These are phyloP conservation scores for Phytophthora pini DNA, from an alignment of 352 stramenopile genomes.

Conservation along the genomic window DNA sequence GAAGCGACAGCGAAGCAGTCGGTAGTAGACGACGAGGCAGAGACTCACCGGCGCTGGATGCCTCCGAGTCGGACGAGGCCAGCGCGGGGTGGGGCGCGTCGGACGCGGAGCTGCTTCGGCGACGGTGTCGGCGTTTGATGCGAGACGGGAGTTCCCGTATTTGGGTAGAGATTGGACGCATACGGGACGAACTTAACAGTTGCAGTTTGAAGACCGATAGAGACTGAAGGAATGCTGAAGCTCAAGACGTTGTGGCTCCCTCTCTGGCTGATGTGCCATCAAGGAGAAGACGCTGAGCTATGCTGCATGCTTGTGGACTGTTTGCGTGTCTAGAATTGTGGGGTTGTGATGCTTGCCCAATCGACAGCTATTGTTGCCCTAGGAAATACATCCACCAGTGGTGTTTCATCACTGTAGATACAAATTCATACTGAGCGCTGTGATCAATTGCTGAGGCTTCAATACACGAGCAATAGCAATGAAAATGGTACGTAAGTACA, in stretches of 20 bases:
- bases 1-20: constrained; percentile 22
- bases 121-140: constrained; percentile 27
- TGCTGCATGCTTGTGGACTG: constrained; percentile 12
- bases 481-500: no score
- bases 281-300: constrained; percentile 4
- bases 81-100: constrained; percentile 15
- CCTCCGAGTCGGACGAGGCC: constrained; percentile 23
- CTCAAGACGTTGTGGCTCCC: neutral
- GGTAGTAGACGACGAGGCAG: constrained; percentile 14
- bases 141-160: constrained; percentile 19
- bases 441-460: neutral
- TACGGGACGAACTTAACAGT: constrained; percentile 17
- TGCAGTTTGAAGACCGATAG: constrained; percentile 1
- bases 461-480: neutral
- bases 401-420: constrained; percentile 3
- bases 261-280: constrained; percentile 15
- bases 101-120: constrained; percentile 32
- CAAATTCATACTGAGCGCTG: neutral
- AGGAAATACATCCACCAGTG: no score
- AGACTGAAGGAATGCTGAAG: neutral
- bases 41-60: constrained; percentile 9
- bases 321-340: constrained; percentile 31
- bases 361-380: neutral
- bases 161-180: constrained; percentile 36
- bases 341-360: constrained; percentile 23